phyloP scores from a whole-genome alignment of 768 basidiomycete genomes.

The Boletus vinaceobasis region DNA sequence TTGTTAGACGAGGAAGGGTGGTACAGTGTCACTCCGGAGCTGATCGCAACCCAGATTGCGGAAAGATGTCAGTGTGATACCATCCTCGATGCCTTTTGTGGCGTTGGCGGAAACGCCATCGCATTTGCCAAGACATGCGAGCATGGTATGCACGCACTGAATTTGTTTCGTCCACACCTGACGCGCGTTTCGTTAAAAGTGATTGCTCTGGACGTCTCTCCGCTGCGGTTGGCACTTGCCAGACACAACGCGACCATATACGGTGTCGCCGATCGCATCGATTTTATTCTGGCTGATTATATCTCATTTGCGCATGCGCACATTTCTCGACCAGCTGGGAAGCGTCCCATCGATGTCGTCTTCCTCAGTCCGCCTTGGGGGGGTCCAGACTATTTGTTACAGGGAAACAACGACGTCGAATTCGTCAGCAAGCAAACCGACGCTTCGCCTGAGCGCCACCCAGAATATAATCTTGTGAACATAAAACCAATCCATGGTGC shows the following conservation, averaged over 20 bases:
- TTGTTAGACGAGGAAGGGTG: slow-evolving; percentile 94
- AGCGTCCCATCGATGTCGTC: slow-evolving; percentile 75
- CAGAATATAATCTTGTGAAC: slow-evolving; percentile 64
- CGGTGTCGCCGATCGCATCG: slow-evolving; percentile 92
- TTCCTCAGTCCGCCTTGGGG: slow-evolving; percentile 98
- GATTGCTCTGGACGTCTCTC: slow-evolving; percentile 88
- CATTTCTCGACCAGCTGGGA: slow-evolving; percentile 26
- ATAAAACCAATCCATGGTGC: slow-evolving; percentile 81
- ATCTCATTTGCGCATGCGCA: slow-evolving; percentile 68
- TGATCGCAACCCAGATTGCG: slow-evolving; percentile 89
- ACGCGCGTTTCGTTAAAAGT: slow-evolving; percentile 47
- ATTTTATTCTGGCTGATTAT: slow-evolving; percentile 89
- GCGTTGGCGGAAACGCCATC: slow-evolving; percentile 96
- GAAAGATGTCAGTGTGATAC: slow-evolving; percentile 84
- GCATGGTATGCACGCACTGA: slow-evolving; percentile 55
- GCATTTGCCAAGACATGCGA: slow-evolving; percentile 97
- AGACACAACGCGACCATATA: slow-evolving; percentile 92
- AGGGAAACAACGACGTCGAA: slow-evolving; percentile 2
- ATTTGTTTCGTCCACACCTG: not conserved
- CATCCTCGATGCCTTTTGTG: slow-evolving; percentile 93
- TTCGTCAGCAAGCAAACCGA: not conserved
- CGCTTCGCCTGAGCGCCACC: slow-evolving; percentile 31
- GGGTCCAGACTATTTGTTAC: slow-evolving; percentile 65
- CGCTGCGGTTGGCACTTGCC: slow-evolving; percentile 82
- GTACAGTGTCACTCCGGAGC: slow-evolving; percentile 95